A percentile compares a stretch with the other conserved stretches of the same genome.
Evolutionary conservation across 2,329 filamentous ascomycete genomes (phyloP).

Genomic region (Pseudogymnoascus verrucosus): DNA sequence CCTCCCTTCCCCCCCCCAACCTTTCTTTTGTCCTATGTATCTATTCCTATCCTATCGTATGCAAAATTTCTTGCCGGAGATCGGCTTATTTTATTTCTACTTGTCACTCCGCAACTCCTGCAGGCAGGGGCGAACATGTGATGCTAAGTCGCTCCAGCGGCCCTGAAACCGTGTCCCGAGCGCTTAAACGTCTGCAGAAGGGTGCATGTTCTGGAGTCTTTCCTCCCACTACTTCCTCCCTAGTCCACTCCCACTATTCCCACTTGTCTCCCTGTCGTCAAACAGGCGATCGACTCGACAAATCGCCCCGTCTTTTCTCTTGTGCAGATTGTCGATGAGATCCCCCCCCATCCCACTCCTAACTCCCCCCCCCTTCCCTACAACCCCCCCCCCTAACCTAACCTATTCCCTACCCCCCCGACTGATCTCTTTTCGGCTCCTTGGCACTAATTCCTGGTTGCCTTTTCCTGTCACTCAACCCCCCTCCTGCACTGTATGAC

Average conservation of each 20-base stretch:
- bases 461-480: not conserved
- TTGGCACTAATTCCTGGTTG: not conserved
- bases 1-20: too few species aligned
- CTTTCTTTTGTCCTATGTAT: too few species aligned
- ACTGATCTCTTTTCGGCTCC: not conserved
- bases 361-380: too few species aligned
- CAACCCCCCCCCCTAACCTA: too few species aligned
- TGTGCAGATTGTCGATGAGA: not conserved
- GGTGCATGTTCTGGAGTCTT: not conserved
- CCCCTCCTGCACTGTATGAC: not conserved
- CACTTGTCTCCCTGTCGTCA: not conserved
- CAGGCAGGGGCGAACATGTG: not conserved
- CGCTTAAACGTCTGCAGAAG: not conserved
- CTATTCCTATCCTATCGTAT: not conserved
- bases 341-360: not conserved
- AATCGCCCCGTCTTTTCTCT: not conserved
- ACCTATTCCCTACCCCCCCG: too few species aligned
- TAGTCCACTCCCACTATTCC: too few species aligned
- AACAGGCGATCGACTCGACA: not conserved
- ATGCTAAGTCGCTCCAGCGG: not conserved
- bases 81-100: not conserved
- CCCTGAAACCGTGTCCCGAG: not conserved
- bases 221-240: not conserved
- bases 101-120: not conserved
- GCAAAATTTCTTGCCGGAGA: not conserved